Evolutionary conservation across 2,329 filamentous ascomycete genomes (phyloP).

Genomic region (Fusarium multiceps): DNA sequence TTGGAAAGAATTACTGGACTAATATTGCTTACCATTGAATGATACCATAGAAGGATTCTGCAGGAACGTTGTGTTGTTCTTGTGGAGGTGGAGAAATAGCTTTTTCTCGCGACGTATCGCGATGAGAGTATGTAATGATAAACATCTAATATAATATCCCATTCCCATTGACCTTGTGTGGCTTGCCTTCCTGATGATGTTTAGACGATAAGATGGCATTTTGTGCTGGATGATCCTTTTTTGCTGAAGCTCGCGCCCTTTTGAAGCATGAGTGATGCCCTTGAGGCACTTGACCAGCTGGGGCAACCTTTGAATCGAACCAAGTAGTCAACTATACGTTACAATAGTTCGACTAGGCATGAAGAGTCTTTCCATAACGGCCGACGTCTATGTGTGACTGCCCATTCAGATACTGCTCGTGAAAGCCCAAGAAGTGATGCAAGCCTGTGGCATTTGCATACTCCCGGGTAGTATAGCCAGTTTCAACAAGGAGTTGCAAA

Average conservation of each 20-base stretch:
- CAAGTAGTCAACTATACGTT: not conserved
- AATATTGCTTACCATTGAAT: slow-evolving; percentile 4
- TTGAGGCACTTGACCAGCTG: slow-evolving; percentile 46
- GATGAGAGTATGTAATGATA: not conserved
- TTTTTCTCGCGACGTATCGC: not conserved
- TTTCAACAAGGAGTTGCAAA: too few species aligned
- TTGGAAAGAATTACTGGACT: not conserved
- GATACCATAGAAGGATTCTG: slow-evolving; percentile 29
- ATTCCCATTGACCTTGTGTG: not conserved
- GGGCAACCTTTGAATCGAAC: slow-evolving; percentile 17
- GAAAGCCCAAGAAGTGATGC: not conserved
- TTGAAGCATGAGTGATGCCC: slow-evolving; percentile 38
- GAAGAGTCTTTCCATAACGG: not conserved
- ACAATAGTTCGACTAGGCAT: not conserved
- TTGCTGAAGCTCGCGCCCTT: slow-evolving; percentile 35
- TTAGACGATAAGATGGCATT: slow-evolving; percentile 34
- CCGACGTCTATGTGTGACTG: not conserved
- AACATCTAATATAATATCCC: slow-evolving; percentile 8
- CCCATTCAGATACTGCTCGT: not conserved
- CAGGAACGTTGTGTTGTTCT: not conserved
- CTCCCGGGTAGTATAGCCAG: too few species aligned
- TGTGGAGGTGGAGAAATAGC: not conserved
- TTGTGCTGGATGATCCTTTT: slow-evolving; percentile 40
- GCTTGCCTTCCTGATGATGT: not conserved
- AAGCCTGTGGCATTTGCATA: not conserved